Evolutionary conservation across 129 eudicot species (phyloP).

Genomic region (Chrysanthemum seticuspe): DNA sequence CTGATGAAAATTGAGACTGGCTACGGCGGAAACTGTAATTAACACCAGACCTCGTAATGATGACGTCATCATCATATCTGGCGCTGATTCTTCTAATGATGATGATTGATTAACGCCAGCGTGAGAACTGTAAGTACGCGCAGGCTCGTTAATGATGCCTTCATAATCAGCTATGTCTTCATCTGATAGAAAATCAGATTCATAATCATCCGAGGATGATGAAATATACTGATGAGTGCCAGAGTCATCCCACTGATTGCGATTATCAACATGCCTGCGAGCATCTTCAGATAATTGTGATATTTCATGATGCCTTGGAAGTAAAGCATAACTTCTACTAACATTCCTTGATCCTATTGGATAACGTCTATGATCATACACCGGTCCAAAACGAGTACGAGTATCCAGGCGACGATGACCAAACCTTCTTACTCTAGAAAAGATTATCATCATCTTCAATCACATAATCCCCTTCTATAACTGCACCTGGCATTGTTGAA

Average conservation of each 20-base stretch:
- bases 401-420: slow-evolving; percentile 31
- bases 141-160: too few relatives aligned
- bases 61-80: background rate
- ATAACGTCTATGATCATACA: background rate
- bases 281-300: background rate
- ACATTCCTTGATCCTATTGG: slow-evolving; percentile 30
- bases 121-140: too few relatives aligned
- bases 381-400: slow-evolving; percentile 26
- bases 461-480: slow-evolving; percentile 59
- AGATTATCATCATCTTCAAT: slow-evolving; percentile 39
- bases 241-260: too few relatives aligned
- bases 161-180: too few relatives aligned
- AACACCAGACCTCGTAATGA: slow-evolving; percentile 16
- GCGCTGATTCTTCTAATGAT: slow-evolving; percentile 1
- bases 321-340: background rate
- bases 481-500: slow-evolving; percentile 54
- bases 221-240: too few relatives aligned
- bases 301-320: too few relatives aligned
- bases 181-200: background rate
- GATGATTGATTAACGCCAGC: too few relatives aligned
- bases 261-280: slow-evolving; percentile 29
- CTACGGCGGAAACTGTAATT: slow-evolving; percentile 16
- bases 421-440: slow-evolving; percentile 26
- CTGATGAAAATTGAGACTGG: too few relatives aligned
- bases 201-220: too few relatives aligned